phyloP scores from a whole-genome alignment of 306 rosid species.

The Gillenia trifoliata region DNA sequence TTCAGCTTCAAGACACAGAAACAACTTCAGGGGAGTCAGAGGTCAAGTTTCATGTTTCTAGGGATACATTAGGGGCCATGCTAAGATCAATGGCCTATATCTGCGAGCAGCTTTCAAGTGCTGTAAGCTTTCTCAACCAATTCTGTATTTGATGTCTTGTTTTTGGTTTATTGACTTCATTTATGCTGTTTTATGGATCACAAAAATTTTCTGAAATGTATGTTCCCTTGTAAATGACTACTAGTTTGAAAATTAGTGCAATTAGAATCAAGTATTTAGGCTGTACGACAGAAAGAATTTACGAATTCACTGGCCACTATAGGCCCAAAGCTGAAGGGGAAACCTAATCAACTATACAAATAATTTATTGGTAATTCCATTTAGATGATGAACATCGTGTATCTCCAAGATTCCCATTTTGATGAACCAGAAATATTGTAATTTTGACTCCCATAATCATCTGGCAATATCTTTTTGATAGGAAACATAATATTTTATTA shows the following conservation, averaged over 20 bases:
- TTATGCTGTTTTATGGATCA: neutral
- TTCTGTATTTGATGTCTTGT: neutral
- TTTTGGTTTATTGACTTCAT: neutral
- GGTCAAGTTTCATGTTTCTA: constrained; percentile 89
- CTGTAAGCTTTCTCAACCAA: constrained; percentile 46
- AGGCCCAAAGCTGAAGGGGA: neutral
- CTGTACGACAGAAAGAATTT: neutral
- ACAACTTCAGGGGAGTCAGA: constrained; percentile 83
- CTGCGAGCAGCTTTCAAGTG: constrained; percentile 81
- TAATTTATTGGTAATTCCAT: neutral
- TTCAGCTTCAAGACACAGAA: constrained; percentile 81
- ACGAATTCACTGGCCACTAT: neutral
- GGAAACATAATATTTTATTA: neutral
- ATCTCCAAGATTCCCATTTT: neutral
- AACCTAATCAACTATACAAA: neutral
- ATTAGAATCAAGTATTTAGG: neutral
- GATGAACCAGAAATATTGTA: too few species aligned
- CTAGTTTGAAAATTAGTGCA: neutral
- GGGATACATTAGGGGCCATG: constrained; percentile 89
- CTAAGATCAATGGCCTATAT: constrained; percentile 93
- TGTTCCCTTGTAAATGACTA: neutral
- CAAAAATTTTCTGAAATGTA: neutral
- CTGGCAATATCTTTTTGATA: neutral
- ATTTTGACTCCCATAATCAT: too few species aligned
- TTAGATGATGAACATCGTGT: neutral